Percentiles rank a stretch among this genome's conserved stretches.
phyloP scores from a whole-genome alignment of 345 rosid genomes.

The Eucalyptus leucophloia region DNA sequence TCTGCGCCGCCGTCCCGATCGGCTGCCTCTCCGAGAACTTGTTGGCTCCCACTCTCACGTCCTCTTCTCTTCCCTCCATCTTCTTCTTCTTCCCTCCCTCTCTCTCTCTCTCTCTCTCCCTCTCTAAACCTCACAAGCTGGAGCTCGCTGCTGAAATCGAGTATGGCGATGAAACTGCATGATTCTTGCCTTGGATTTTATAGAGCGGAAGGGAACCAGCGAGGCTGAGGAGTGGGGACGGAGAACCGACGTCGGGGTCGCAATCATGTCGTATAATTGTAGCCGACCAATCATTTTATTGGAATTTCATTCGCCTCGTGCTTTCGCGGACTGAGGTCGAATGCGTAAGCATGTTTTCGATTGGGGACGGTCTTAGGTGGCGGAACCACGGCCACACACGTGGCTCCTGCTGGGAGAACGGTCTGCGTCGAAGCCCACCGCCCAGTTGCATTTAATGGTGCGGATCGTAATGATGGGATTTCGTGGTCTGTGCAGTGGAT shows the following conservation, averaged over 20 bases:
- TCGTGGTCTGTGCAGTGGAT: neutral
- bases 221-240: neutral
- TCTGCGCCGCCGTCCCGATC: conserved; percentile 15
- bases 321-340: neutral
- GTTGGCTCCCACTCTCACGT: conserved; percentile 18
- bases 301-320: neutral
- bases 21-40: conserved; percentile 17
- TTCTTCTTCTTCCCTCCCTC: neutral
- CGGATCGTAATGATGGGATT: neutral
- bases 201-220: neutral
- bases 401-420: neutral
- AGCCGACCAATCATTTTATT: neutral
- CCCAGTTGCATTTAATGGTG: neutral
- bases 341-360: too few relatives aligned
- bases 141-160: neutral
- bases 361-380: neutral
- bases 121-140: neutral
- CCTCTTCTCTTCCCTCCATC: conserved; percentile 19
- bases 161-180: neutral
- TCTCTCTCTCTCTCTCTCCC: neutral
- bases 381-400: neutral
- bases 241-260: neutral
- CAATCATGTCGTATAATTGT: neutral
- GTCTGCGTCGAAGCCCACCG: neutral
- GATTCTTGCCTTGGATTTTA: neutral